Conservation (phyloP, 768 basidiomycete species). For the Mycena kentingensis region DNA sequence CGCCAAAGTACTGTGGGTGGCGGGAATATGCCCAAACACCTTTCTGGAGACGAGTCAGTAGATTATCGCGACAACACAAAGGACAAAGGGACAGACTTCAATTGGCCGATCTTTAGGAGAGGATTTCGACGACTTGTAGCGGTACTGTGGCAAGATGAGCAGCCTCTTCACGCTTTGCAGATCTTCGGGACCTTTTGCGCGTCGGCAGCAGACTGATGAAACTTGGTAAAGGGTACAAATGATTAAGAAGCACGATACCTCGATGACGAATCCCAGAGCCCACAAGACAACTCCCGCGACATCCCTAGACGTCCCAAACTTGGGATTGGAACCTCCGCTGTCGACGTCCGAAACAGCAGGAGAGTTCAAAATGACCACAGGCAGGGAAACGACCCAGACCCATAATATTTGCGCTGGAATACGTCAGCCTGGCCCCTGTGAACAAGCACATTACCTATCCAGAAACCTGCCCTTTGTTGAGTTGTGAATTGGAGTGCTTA, state of each 20-base stretch:
- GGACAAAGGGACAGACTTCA: constrained; percentile 33
- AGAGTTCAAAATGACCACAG: constrained; percentile 67
- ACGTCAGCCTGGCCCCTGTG: too few relatives aligned
- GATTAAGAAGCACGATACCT: constrained; percentile 27
- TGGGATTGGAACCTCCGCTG: constrained; percentile 49
- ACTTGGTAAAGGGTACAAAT: constrained; percentile 18
- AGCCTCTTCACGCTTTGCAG: background rate
- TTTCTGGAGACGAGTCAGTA: constrained; percentile 29
- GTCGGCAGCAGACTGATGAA: constrained; percentile 25
- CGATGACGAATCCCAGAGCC: constrained; percentile 57
- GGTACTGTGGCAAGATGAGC: constrained; percentile 35
- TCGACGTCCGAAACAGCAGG: constrained; percentile 56
- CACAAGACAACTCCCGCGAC: constrained; percentile 66
- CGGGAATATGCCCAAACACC: constrained; percentile 61
- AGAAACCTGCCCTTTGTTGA: constrained; percentile 42
- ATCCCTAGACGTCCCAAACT: constrained; percentile 63
- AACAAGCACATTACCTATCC: constrained; percentile 49
- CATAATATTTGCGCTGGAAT: constrained; percentile 59
- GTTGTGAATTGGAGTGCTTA: background rate
- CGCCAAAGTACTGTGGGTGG: constrained; percentile 74
- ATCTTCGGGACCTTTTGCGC: constrained; percentile 8
- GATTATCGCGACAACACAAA: background rate
- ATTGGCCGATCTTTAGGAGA: constrained; percentile 52
- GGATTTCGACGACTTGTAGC: constrained; percentile 51
- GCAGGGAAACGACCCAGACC: constrained; percentile 68